Evolutionary conservation across 176 grass and related monocot species (phyloP), one percentile per base, ranked within the genome.

Genomic region (Paspalum notatum): DNA sequence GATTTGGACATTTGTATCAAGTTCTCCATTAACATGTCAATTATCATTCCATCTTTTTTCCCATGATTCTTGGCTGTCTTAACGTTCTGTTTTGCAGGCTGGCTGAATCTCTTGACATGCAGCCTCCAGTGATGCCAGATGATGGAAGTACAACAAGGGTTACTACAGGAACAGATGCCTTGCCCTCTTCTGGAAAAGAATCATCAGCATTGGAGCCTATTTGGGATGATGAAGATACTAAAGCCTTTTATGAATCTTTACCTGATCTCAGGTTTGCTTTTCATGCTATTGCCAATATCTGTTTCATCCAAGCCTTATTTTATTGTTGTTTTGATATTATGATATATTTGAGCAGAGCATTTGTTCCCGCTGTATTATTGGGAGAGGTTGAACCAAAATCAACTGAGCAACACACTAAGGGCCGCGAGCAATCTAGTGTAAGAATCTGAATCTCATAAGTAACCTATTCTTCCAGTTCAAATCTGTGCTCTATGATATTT

Each of bases 201-300:
- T 69, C 84, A 75, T 84, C 97, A 71, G 63, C 78, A 42, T 62
- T 91, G 79, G 97, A 99, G 84, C 93, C 97, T 82, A 86, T 99
- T 80, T 99, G 97, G 97, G 97, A 99, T 71, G 93, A 99, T 71
- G 97, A 99, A 46, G 97, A 99, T 83, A 99, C 97, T n/a, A 95
- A 86, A 66, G 73, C 97, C 41, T 99, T 99, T 79, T 99, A 99
- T 69, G 97, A 99, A 84, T 95, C 90, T 48, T 90, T 99, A 84
- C 93, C 97, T 83, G 93, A 96, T 84, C 88, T 99, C 43, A 99
- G 97, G 97, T 95, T 83, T 76, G 40, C n/a, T 78, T 44, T 86
- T 83, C 51, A 76, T 51, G 73, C 13, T 49, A 5, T 84, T 60
- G 22, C 51, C 8, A 78, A 38, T 37, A 82, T 74, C 11, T 71